Evolutionary conservation across 176 grass and related monocot genomes (phyloP).

Genomic region (Carex littledalei): DNA sequence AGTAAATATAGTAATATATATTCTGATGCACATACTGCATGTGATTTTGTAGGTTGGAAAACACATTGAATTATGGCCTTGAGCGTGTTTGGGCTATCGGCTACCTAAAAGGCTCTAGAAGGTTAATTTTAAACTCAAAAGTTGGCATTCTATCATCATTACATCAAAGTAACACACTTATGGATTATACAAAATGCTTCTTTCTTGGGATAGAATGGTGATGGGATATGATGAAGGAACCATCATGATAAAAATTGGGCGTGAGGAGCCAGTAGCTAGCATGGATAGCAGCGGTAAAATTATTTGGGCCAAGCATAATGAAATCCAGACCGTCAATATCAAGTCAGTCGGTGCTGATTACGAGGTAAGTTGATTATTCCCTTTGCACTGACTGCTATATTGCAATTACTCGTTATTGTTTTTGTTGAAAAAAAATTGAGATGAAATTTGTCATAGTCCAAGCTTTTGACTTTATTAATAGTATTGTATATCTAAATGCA

Average conservation of each 20-base stretch:
- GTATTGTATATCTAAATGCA: constrained; percentile 21
- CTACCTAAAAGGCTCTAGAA: constrained; percentile 97
- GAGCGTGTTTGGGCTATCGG: constrained; percentile 95
- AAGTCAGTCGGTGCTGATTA: constrained; percentile 78
- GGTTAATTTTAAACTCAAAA: constrained; percentile 37
- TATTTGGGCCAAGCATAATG: constrained; percentile 98
- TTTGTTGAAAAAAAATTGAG: background rate
- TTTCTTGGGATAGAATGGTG: constrained; percentile 62
- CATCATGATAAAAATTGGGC: constrained; percentile 99
- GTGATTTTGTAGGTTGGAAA: constrained; percentile 78
- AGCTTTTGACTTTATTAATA: constrained; percentile 5
- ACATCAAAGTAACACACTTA: constrained; percentile 12
- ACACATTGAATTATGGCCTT: constrained; percentile 96
- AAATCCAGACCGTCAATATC: constrained; percentile 97
- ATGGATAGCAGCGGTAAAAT: constrained; percentile 97
- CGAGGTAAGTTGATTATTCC: constrained; percentile 46
- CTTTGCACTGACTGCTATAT: background rate
- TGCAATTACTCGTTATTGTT: background rate
- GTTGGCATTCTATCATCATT: background rate
- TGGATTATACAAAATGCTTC: constrained; percentile 1
- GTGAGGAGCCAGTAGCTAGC: constrained; percentile 93
- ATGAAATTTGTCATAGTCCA: background rate
- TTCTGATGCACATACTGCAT: constrained; percentile 14
- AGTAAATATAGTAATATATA: background rate
- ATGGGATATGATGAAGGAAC: constrained; percentile 96